Base-by-base conservation (phyloP, 495 filamentous ascomycete genomes). In the Aspergillus panamensis region DNA sequence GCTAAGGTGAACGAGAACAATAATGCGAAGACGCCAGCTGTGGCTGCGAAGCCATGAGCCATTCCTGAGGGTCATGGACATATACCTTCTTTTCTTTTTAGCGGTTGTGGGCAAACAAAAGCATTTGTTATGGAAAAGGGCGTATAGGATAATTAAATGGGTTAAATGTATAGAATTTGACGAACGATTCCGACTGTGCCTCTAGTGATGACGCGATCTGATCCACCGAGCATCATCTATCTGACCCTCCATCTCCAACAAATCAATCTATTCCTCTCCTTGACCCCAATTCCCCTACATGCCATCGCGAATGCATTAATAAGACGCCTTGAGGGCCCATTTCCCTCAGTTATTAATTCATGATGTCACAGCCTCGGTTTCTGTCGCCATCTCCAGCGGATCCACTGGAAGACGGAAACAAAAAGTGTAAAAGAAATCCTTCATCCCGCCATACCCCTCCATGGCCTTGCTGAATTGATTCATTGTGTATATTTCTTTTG, bases 351-450 rank as follows among this genome's bases (percentile, higher is more conserved):
- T 1, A 17, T 25, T 16, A 40, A 19, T 44, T 32, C 58, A 72
- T 72, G 69, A 74, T 72, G 69, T 73, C 69, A 73, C 57, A 51
- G 51, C 25, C 16, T 61, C 58, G 49, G 64, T 39, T 57, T 61
- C 44, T 72, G 58, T 70, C 69, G 67, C 71, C 59, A 72, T 73
- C 59, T 49, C 56, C 57, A 60, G 60, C 63, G 57, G 57, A 47
- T 65, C 56, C 55, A 32, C 42, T 64, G 61, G 42, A 50, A 47
- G 50, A 53, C 19, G 35, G 17, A 30, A 52, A 48, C 13, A 31
- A 39, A 45, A 45, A 45, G 19, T 45, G 35, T 37, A 8, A 13
- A 25, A 25, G 25, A 25, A 25, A 25, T 25, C 25, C 25, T 25
- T 25, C 25, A 25, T 5, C 25, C 25, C 25, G 25, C 25, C 25